A percentile compares a stretch with the other conserved stretches of the same genome.
These are phyloP conservation scores for Populus tremula DNA, from an alignment of 345 rosid species.

Conservation along the genomic window DNA sequence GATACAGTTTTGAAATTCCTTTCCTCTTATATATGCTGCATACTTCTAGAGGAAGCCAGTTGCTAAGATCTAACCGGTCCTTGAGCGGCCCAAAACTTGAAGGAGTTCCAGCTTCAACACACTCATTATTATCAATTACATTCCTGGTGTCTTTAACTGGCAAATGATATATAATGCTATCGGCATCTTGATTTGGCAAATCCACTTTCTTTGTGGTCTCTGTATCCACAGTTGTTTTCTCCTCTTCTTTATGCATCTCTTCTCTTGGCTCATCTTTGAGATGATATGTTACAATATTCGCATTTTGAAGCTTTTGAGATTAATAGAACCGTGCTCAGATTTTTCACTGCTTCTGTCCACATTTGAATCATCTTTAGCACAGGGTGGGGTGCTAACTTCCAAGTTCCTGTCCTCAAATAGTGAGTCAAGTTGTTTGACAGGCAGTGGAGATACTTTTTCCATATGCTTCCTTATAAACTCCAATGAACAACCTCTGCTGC, in stretches of 20 bases:
- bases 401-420: constrained; percentile 56
- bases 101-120: constrained; percentile 61
- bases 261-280: constrained; percentile 26
- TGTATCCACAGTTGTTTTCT: constrained; percentile 16
- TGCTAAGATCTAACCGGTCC: constrained; percentile 51
- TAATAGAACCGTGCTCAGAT: constrained; percentile 33
- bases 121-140: constrained; percentile 31
- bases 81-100: constrained; percentile 50
- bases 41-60: constrained; percentile 85
- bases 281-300: constrained; percentile 19
- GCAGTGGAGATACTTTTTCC: constrained; percentile 58
- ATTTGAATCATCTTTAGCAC: constrained; percentile 25
- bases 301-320: constrained; percentile 22
- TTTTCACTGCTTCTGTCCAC: constrained; percentile 27
- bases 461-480: constrained; percentile 37
- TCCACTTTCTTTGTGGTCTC: constrained; percentile 26
- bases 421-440: constrained; percentile 81
- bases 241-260: constrained; percentile 30
- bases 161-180: constrained; percentile 30
- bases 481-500: constrained; percentile 42
- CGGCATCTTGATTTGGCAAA: constrained; percentile 31
- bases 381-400: constrained; percentile 29
- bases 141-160: constrained; percentile 36
- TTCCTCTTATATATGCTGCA: constrained; percentile 67
- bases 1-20: constrained; percentile 81